Percentiles rank a stretch among this genome's conserved stretches.
Evolutionary conservation across 2,329 filamentous ascomycete genomes (phyloP).

Genomic region (Aspergillus fumigatiaffinis): DNA sequence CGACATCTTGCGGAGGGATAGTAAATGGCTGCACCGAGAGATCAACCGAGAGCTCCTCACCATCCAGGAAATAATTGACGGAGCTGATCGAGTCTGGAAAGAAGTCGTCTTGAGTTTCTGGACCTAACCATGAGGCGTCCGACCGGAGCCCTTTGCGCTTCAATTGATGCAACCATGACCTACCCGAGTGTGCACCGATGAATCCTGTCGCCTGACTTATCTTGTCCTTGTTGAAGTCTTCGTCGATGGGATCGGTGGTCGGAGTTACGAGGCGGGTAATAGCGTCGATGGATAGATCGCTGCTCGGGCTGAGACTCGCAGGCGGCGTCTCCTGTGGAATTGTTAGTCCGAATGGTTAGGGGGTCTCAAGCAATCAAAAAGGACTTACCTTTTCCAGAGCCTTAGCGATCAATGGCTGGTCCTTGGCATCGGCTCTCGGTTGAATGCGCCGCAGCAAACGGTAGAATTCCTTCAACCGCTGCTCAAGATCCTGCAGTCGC

Average conservation of each 20-base stretch:
- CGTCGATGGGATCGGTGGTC: neutral
- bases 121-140: neutral
- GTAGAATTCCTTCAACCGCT: neutral
- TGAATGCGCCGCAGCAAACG: neutral
- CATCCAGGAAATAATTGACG: neutral
- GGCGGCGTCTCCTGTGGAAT: neutral
- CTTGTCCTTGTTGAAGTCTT: neutral
- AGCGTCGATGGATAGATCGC: neutral
- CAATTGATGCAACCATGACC: neutral
- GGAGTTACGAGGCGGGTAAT: neutral
- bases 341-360: neutral
- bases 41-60: neutral
- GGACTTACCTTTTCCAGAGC: neutral
- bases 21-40: neutral
- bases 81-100: neutral
- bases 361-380: too few species aligned
- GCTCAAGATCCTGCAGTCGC: neutral
- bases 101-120: neutral
- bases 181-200: neutral
- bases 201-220: neutral
- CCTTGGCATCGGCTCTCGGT: neutral
- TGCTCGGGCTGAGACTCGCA: neutral
- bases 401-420: neutral
- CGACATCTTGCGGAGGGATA: constrained; percentile 13
- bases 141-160: neutral